These are phyloP conservation scores for Phyllostachys edulis DNA, from an alignment of 176 grass and related monocot genomes.

Conservation along the genomic window DNA sequence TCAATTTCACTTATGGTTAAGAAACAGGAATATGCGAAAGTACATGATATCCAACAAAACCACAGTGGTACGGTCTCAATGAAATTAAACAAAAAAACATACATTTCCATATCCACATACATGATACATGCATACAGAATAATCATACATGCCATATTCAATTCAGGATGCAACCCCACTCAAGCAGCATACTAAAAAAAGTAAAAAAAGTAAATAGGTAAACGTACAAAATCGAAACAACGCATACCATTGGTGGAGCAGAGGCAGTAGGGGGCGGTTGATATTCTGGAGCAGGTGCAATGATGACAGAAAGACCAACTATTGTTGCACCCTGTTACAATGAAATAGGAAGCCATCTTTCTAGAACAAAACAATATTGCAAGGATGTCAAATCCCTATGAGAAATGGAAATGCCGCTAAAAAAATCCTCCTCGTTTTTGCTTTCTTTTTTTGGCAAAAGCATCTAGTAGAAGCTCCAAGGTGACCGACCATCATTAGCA, in stretches of 20 bases:
- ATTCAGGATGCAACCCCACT: conserved; percentile 6
- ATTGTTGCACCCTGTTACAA: conserved; percentile 73
- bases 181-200: neutral
- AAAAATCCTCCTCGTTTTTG: neutral
- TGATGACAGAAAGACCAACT: conserved; percentile 90
- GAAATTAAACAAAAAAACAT: neutral
- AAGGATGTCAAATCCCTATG: neutral
- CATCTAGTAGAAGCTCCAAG: neutral
- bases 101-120: neutral
- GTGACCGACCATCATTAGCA: neutral
- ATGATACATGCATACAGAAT: neutral
- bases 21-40: neutral
- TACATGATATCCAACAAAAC: neutral
- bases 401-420: neutral
- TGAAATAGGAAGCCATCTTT: conserved; percentile 15
- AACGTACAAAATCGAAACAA: neutral
- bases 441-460: neutral
- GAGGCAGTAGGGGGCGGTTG: conserved; percentile 49
- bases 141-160: neutral
- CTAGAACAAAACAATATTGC: neutral
- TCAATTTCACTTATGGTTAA: conserved; percentile 1
- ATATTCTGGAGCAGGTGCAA: conserved; percentile 73
- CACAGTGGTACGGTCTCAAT: neutral
- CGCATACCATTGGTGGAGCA: conserved; percentile 54
- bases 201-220: neutral